Conservation (phyloP, 1,284 basidiomycete genomes). For the Fistulina hepatica region DNA sequence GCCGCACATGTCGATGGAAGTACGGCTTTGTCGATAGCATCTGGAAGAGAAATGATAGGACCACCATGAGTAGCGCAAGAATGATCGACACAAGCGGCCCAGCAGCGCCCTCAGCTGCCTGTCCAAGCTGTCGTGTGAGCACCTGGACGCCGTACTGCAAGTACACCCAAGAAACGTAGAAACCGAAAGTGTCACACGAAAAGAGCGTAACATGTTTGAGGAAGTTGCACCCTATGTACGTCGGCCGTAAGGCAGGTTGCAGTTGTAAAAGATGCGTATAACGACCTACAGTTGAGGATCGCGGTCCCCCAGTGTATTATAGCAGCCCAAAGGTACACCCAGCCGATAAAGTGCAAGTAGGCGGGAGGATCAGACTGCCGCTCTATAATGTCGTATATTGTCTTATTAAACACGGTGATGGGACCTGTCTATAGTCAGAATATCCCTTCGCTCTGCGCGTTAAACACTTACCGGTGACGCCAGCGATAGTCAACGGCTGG, state of each 20-base stretch:
- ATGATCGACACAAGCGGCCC: constrained; percentile 66
- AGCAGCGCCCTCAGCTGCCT: constrained; percentile 28
- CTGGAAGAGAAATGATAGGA: constrained; percentile 65
- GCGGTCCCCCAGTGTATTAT: constrained; percentile 88
- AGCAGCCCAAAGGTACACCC: constrained; percentile 91
- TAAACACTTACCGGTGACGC: constrained; percentile 66
- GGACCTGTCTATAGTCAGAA: constrained; percentile 41
- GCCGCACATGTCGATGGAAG: constrained; percentile 62
- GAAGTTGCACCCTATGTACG: constrained; percentile 60
- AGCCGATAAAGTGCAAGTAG: constrained; percentile 83
- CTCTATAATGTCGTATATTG: constrained; percentile 72
- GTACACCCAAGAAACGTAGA: constrained; percentile 83
- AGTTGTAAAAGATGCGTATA: not conserved
- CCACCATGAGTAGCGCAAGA: constrained; percentile 68
- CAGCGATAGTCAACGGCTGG: constrained; percentile 89
- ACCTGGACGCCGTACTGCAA: constrained; percentile 86
- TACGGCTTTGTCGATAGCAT: constrained; percentile 49
- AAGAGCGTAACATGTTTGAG: constrained; percentile 83
- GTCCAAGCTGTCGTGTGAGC: constrained; percentile 57
- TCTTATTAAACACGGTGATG: constrained; percentile 88
- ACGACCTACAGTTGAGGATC: constrained; percentile 61
- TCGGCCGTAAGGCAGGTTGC: constrained; percentile 13
- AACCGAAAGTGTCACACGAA: constrained; percentile 91
- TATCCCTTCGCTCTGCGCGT: not conserved
- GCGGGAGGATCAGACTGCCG: constrained; percentile 46